Evolutionary conservation across 441 rosid genomes (phyloP).

Genomic region (Cnidoscolus chayamansa): DNA sequence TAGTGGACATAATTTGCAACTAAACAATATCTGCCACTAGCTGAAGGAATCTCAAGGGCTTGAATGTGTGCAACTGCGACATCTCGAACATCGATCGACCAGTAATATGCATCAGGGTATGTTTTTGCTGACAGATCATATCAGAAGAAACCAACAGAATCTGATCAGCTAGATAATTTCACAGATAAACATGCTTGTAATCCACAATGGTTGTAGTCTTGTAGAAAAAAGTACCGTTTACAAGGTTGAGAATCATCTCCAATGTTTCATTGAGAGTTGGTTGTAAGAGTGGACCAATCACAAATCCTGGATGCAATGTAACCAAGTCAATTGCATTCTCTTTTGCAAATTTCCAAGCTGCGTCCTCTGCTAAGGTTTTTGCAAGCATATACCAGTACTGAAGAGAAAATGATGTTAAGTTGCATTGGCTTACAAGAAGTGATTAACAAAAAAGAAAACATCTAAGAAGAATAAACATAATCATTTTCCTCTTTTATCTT

Average conservation of each 20-base stretch:
- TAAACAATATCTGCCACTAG: constrained; percentile 55
- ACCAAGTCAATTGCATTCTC: constrained; percentile 49
- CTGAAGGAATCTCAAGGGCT: constrained; percentile 56
- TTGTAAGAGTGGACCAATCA: constrained; percentile 60
- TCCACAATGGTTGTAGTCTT: background rate
- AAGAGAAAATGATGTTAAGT: background rate
- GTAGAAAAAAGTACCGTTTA: constrained; percentile 35
- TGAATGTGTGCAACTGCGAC: constrained; percentile 56
- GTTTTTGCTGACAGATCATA: constrained; percentile 18
- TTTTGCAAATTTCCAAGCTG: constrained; percentile 62
- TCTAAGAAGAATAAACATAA: no score
- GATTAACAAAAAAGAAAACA: no score
- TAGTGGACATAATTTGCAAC: constrained; percentile 38
- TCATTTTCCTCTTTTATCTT: no score
- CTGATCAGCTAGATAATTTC: no score
- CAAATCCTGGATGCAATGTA: constrained; percentile 48
- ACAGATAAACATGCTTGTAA: no score
- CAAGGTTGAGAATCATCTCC: constrained; percentile 39
- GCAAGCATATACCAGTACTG: constrained; percentile 75
- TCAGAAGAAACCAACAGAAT: no score
- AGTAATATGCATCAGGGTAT: constrained; percentile 32
- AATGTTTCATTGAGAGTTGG: constrained; percentile 45
- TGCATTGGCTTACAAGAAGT: no score
- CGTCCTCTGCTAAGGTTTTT: constrained; percentile 70
- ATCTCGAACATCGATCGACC: constrained; percentile 59